Conservation (phyloP, 1,284 basidiomycete genomes). For the Leccinum pseudoinsigne region DNA sequence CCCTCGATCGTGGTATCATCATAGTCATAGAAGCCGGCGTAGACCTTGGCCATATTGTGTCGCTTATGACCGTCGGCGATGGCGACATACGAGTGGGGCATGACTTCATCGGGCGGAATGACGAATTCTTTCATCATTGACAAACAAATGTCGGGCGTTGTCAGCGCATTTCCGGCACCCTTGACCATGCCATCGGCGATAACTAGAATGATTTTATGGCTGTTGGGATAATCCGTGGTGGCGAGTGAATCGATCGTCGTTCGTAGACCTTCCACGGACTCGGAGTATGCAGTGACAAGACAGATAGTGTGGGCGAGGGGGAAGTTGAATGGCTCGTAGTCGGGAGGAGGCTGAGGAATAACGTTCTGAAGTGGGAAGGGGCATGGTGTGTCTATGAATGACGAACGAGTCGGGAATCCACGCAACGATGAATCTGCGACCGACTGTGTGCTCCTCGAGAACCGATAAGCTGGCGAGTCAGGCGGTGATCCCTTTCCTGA, state of each 20-base stretch:
- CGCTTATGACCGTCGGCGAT: slow-evolving; percentile 99
- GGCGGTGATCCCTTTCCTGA: slow-evolving; percentile 64
- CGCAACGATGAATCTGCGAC: slow-evolving; percentile 43
- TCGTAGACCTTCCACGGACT: slow-evolving; percentile 94
- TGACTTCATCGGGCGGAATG: slow-evolving; percentile 83
- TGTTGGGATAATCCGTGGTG: slow-evolving; percentile 98
- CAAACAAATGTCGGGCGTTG: slow-evolving; percentile 94
- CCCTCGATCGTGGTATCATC: slow-evolving; percentile 90
- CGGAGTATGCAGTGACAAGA: slow-evolving; percentile 98
- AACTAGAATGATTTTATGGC: slow-evolving; percentile 94
- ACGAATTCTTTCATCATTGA: slow-evolving; percentile 98
- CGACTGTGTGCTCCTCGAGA: slow-evolving; percentile 84
- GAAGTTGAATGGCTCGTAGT: slow-evolving; percentile 96
- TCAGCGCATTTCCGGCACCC: slow-evolving; percentile 85
- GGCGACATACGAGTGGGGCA: slow-evolving; percentile 95
- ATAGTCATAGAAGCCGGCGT: slow-evolving; percentile 97
- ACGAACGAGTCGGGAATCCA: slow-evolving; percentile 39
- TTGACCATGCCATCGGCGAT: slow-evolving; percentile 99
- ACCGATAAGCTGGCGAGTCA: slow-evolving; percentile 72
- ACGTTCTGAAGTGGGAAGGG: slow-evolving; percentile 93
- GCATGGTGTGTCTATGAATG: slow-evolving; percentile 68
- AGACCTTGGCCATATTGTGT: slow-evolving; percentile 99
- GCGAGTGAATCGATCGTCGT: slow-evolving; percentile 98
- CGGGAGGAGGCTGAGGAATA: slow-evolving; percentile 88
- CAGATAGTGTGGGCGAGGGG: slow-evolving; percentile 94